A percentile compares a stretch with the other conserved stretches of the same genome.
phyloP scores from a whole-genome alignment of 2,329 filamentous ascomycete species.

The Bipolaris bicolor region DNA sequence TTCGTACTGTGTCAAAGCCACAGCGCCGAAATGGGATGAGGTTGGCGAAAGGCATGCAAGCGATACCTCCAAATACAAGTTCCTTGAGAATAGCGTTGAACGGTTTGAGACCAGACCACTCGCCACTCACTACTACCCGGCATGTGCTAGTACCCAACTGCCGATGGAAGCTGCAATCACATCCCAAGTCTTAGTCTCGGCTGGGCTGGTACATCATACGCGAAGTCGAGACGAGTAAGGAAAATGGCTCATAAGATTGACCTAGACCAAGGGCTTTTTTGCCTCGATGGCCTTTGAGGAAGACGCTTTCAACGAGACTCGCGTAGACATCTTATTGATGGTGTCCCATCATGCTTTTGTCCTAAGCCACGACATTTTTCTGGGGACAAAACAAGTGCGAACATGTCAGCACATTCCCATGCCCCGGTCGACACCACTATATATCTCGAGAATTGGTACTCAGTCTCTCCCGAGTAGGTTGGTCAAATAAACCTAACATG shows the following conservation, averaged over 20 bases:
- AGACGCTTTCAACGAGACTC: background rate
- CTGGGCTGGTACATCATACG: background rate
- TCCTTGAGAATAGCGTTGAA: background rate
- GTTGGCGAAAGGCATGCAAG: background rate
- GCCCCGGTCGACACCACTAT: background rate
- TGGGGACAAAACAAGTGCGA: background rate
- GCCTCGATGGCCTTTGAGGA: background rate
- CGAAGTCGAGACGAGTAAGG: background rate
- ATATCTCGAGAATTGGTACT: background rate
- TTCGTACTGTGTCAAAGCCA: background rate
- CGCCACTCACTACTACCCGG: background rate
- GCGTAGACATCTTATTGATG: background rate
- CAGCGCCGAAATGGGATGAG: background rate
- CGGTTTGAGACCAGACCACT: background rate
- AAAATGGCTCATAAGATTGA: background rate
- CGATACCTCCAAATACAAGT: background rate
- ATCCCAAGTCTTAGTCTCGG: background rate
- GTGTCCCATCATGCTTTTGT: background rate
- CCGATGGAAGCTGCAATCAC: background rate
- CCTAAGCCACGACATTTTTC: background rate
- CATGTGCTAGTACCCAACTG: background rate
- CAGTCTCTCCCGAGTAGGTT: background rate
- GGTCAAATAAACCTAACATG: background rate
- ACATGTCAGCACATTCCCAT: background rate
- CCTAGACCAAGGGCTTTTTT: background rate